Percentiles rank a stretch among this genome's conserved stretches.
Evolutionary conservation across 148 eudicot genomes (phyloP).

Genomic region (Rhododendron griersonianum): DNA sequence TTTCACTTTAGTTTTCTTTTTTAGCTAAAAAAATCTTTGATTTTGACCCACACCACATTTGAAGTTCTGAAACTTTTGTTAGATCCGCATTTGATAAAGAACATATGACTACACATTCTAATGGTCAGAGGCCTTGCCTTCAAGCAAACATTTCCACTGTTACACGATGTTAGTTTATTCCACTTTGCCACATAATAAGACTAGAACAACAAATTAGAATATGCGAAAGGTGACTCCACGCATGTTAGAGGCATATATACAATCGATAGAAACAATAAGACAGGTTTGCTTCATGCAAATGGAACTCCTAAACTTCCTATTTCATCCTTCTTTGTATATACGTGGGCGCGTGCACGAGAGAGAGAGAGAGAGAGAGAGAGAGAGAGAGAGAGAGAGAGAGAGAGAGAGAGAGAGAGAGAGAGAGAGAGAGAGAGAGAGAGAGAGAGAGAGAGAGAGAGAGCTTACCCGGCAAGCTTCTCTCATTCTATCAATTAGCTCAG

Average conservation of each 20-base stretch:
- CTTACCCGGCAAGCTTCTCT: slow-evolving; percentile 82
- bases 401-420: not conserved
- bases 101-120: not conserved
- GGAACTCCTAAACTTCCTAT: not conserved
- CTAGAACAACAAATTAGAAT: not conserved
- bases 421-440: too few relatives aligned
- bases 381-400: too few relatives aligned
- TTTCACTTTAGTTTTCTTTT: not conserved
- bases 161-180: not conserved
- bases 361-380: not conserved
- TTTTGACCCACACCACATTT: not conserved
- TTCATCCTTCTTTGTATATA: not conserved
- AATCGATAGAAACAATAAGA: not conserved
- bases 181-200: not conserved
- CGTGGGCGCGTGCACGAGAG: too few relatives aligned
- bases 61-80: not conserved
- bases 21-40: not conserved
- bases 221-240: not conserved
- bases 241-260: not conserved
- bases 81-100: not conserved
- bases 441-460: too few relatives aligned
- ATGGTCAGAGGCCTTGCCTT: not conserved
- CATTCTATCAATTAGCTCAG: slow-evolving; percentile 80
- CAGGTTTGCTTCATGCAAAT: not conserved
- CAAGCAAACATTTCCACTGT: not conserved